Evolutionary conservation across 2,329 filamentous ascomycete species (phyloP), one percentile per base, ranked within the genome.

Genomic region (Drechslerella coelobrocha): DNA sequence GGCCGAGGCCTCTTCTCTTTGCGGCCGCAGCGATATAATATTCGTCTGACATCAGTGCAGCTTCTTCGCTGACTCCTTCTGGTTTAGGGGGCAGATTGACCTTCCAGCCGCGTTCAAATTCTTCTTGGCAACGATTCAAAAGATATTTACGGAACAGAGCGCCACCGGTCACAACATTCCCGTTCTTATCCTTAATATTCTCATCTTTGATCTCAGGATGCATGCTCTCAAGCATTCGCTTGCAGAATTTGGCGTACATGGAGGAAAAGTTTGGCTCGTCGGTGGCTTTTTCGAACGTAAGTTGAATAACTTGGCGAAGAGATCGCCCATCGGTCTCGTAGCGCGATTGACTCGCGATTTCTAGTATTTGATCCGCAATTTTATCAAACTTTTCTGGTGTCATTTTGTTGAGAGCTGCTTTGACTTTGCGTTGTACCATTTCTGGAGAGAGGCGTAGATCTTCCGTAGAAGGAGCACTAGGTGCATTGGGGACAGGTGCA

Each of bases 341-440:
- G 84, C 96, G 96, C 59, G 93, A 97, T 79, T 99, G 94, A 21
- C 87, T 89, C 26, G 93, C 92, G 78, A 99, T 99, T 59, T 87
- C 84, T 27, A 99, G 85, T 73, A 99, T 96, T 79, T 97, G 92
- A 73, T 92, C 90, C 5, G 94, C 87, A 75, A 99, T 96, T 82
- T 89, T 92, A 78, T 96, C 92, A 77, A 99, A 99, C 78, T 97
- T 99, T 82, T 99, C 94, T 0, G 94, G 94, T 0, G 94, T 97
- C 94, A 99, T 97, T 89, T 99, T 99, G 87, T 99, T 99, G 77
- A 99, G 83, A 72, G 90, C 90, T 73, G 92, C 89, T 88, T 99
- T 99, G 79, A 99, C 94, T 88, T 99, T 99, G 76, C 93, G 89
- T 82, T 99, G 94, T 66, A 99, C 94, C 83, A 94, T 87, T 76